Evolutionary conservation across 768 basidiomycete genomes (phyloP).

Genomic region (Lepiota venenata): DNA sequence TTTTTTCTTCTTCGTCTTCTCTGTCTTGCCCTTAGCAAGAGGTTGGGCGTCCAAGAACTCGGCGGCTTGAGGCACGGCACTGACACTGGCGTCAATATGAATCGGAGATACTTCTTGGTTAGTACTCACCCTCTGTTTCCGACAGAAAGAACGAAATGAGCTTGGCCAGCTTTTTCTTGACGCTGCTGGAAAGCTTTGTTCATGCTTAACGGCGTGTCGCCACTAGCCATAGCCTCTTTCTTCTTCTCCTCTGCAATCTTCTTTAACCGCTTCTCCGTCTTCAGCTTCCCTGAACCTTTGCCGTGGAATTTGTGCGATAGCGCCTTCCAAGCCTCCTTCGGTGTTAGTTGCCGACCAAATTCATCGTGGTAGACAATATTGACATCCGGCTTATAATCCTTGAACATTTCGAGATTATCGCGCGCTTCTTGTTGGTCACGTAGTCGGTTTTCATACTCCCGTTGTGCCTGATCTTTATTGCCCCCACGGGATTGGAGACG

Average conservation of each 20-base stretch:
- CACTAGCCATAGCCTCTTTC: constrained; percentile 88
- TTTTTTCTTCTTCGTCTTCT: constrained; percentile 81
- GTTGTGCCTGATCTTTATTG: constrained; percentile 87
- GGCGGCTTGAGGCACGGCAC: constrained; percentile 82
- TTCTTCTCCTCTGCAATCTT: constrained; percentile 98
- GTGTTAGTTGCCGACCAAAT: constrained; percentile 81
- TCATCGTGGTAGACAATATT: constrained; percentile 97
- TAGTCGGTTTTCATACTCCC: constrained; percentile 91
- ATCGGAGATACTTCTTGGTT: neutral
- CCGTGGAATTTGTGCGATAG: constrained; percentile 98
- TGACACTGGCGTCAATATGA: constrained; percentile 26
- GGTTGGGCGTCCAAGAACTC: constrained; percentile 82
- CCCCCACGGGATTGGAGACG: constrained; percentile 70
- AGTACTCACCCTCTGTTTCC: constrained; percentile 82
- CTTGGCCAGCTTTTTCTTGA: constrained; percentile 92
- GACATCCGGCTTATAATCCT: constrained; percentile 94
- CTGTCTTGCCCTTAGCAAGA: constrained; percentile 79
- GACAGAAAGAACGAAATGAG: constrained; percentile 93
- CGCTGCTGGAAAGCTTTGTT: constrained; percentile 89
- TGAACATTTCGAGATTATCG: constrained; percentile 77
- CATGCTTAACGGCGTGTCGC: constrained; percentile 96
- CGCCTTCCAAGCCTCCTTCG: constrained; percentile 98
- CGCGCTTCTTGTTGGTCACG: constrained; percentile 91
- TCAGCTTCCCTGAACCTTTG: constrained; percentile 94
- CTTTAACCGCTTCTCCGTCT: constrained; percentile 94